These are phyloP conservation scores for Clonostachys rosea DNA, from an alignment of 2,329 filamentous ascomycete species.

Conservation along the genomic window DNA sequence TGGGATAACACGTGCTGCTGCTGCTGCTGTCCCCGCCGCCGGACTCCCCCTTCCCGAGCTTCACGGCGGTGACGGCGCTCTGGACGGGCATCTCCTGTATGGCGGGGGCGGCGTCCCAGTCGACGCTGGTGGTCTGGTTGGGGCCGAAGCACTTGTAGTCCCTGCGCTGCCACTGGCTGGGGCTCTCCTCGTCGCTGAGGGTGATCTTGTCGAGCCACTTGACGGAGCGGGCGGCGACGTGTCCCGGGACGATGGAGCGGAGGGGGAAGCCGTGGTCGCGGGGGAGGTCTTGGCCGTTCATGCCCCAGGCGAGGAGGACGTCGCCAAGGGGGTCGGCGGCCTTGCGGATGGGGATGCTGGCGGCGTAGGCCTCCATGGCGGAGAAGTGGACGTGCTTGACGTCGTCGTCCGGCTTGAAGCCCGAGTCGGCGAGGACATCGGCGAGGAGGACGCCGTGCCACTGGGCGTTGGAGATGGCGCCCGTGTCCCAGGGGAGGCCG, in stretches of 20 bases:
- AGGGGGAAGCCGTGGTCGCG: slow-evolving; percentile 64
- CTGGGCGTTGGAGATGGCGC: slow-evolving; percentile 55
- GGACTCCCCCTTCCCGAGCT: slow-evolving; percentile 25
- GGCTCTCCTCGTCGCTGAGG: slow-evolving; percentile 61
- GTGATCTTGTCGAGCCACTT: slow-evolving; percentile 66
- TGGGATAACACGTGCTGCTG: neutral
- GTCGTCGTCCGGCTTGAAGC: slow-evolving; percentile 34
- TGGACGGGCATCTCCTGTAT: slow-evolving; percentile 68
- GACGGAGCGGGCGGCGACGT: slow-evolving; percentile 62
- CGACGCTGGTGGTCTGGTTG: slow-evolving; percentile 47
- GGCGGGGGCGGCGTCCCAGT: slow-evolving; percentile 58
- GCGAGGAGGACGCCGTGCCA: slow-evolving; percentile 53
- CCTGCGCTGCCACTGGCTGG: slow-evolving; percentile 59
- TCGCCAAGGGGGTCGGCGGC: slow-evolving; percentile 57
- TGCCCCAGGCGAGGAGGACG: slow-evolving; percentile 61
- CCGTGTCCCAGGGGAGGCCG: slow-evolving; percentile 54
- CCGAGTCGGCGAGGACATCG: slow-evolving; percentile 52
- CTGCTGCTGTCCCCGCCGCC: too few relatives aligned
- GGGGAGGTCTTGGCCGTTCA: slow-evolving; percentile 61
- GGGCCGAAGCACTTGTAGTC: slow-evolving; percentile 69
- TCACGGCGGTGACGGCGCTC: slow-evolving; percentile 55
- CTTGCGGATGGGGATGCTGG: slow-evolving; percentile 56
- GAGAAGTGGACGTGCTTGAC: slow-evolving; percentile 52
- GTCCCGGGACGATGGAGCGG: slow-evolving; percentile 57
- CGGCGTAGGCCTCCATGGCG: slow-evolving; percentile 55